These are phyloP conservation scores for Termitomyces bulborhizus DNA, from an alignment of 768 basidiomycete genomes.

Conservation along the genomic window DNA sequence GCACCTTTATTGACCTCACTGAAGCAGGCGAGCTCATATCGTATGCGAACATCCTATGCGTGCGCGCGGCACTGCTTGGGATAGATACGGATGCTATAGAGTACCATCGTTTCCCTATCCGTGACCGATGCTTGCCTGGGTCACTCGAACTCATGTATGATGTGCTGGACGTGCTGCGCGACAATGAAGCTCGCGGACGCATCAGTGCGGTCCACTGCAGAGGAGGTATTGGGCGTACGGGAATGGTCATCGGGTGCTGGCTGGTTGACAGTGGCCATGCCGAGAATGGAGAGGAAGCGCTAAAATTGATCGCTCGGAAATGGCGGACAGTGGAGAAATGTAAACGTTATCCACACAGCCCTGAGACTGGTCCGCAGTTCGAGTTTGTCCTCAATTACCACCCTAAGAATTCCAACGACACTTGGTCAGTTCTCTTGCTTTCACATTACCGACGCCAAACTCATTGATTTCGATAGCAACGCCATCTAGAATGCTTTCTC, in stretches of 20 bases:
- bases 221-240: slow-evolving; percentile 72
- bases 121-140: slow-evolving; percentile 62
- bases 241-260: slow-evolving; percentile 64
- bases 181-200: slow-evolving; percentile 53
- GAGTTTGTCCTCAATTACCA: slow-evolving; percentile 66
- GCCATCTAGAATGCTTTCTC: background rate
- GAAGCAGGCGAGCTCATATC: slow-evolving; percentile 71
- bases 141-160: slow-evolving; percentile 51
- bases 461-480: background rate
- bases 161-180: slow-evolving; percentile 52
- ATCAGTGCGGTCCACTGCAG: slow-evolving; percentile 74
- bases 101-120: slow-evolving; percentile 77
- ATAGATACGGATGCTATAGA: slow-evolving; percentile 53
- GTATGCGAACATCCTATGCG: slow-evolving; percentile 48
- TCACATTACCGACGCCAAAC: no score
- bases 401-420: slow-evolving; percentile 10
- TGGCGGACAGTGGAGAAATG: slow-evolving; percentile 79
- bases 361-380: slow-evolving; percentile 75
- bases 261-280: slow-evolving; percentile 63
- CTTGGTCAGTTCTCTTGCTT: slow-evolving; percentile 1
- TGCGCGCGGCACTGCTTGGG: slow-evolving; percentile 46
- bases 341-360: slow-evolving; percentile 67
- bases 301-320: slow-evolving; percentile 56
- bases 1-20: slow-evolving; percentile 83
- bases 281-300: slow-evolving; percentile 56